These are phyloP conservation scores for Monosporascus sp. DNA, from an alignment of 2,329 filamentous ascomycete species.

Conservation along the genomic window DNA sequence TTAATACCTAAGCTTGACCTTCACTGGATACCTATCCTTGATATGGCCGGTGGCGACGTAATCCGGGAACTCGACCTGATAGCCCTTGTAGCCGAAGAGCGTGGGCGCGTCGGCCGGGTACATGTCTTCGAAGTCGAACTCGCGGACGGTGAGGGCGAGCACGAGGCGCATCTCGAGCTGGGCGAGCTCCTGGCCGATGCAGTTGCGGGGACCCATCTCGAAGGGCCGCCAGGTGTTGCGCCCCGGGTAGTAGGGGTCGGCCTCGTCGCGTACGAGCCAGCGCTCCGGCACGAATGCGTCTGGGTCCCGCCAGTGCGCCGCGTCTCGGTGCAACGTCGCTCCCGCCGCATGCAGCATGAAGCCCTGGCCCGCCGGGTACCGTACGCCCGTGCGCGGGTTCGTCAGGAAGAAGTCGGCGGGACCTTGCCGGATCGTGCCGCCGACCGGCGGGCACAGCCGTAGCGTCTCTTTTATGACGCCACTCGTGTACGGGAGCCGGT, in stretches of 20 bases:
- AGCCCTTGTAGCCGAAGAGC: conserved; percentile 28
- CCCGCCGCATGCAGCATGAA: conserved; percentile 22
- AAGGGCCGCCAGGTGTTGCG: conserved; percentile 49
- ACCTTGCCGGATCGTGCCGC: conserved; percentile 34
- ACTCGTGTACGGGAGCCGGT: conserved; percentile 44
- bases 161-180: conserved; percentile 47
- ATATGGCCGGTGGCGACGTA: conserved; percentile 16
- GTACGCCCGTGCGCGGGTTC: conserved; percentile 35
- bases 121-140: conserved; percentile 41
- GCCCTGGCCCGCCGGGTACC: conserved; percentile 33
- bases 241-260: conserved; percentile 28
- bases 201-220: conserved; percentile 46
- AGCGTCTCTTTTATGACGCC: conserved; percentile 50
- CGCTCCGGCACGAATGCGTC: conserved; percentile 37
- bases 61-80: conserved; percentile 14
- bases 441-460: conserved; percentile 44
- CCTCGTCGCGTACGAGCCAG: conserved; percentile 27
- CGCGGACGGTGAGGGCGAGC: conserved; percentile 42
- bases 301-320: conserved; percentile 32
- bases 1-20: conserved; percentile 7
- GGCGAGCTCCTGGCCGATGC: conserved; percentile 52
- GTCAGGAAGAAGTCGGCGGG: conserved; percentile 30
- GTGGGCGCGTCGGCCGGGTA: conserved; percentile 30
- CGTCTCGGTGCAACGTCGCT: conserved; percentile 25
- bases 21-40: conserved; percentile 18